Base-by-base conservation (phyloP, 1,139 yeast genomes). In the Debaryomycetaceae sp. region DNA sequence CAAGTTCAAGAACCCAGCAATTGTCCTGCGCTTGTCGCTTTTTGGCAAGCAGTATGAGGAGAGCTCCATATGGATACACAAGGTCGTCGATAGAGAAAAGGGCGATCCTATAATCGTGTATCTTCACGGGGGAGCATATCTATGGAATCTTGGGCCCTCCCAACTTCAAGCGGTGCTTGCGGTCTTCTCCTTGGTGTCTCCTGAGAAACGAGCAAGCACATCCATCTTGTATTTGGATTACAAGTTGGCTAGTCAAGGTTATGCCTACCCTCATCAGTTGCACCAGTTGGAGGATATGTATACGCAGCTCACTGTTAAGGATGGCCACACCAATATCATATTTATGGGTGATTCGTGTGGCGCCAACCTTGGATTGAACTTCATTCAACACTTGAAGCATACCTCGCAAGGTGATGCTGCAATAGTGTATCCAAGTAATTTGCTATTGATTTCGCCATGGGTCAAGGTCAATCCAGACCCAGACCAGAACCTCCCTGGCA, bases 71-170 rank as follows among this genome's bases (percentile, higher is more conserved):
- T 67, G 73, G 72, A 31, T 66, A 10, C 59, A 49, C 4, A 59
- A 58, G 37, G 51, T 51, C 24, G 46, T 48, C 2, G 40, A 48
- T 22, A 42, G 58, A 16, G 41, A 48, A n/a, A 34, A 44, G 0
- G 30, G 37, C 6, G 70, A 65, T 37, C 71, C 71, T 1, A 44
- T 67, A n/a, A 44, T 67, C 13, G 45, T 67, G 16, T 66, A 52
- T 37, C 39, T 50, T 8, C 73, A 67, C 37, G 73, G 74, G n/a
- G 74, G 74, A 3, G 72, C 71, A 2, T 66, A 55, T 40, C 59
- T 50, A 30, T 36, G 61, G 21, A 60, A 65, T 34, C 53, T 66
- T 1, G 47, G 49, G 31, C 57, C 59, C 0, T 44, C 49, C 23
- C 73, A 66, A 36, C 25, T 65, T 19, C 56, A 56, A 34, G 42